Evolutionary conservation across 306 rosid genomes (phyloP).

Genomic region (Ziziphus jujuba): DNA sequence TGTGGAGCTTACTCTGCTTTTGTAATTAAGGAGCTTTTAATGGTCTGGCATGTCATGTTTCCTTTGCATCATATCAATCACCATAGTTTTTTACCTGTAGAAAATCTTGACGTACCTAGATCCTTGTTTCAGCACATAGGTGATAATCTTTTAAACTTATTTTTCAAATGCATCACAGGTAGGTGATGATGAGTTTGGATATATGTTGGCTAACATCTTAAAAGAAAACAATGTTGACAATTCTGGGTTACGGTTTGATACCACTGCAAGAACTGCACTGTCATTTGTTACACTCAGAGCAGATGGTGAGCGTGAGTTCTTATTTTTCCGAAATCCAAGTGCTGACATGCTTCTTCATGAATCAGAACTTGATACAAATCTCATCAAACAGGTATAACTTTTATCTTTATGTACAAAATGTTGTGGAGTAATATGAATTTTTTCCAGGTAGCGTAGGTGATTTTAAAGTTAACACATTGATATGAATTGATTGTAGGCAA

Average conservation of each 20-base stretch:
- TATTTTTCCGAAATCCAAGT: conserved; percentile 89
- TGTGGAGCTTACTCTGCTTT: conserved; percentile 1
- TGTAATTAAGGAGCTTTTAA: not conserved
- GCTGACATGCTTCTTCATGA: conserved; percentile 92
- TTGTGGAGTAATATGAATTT: not conserved
- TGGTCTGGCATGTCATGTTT: not conserved
- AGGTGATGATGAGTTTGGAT: conserved; percentile 88
- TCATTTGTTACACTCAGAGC: conserved; percentile 86
- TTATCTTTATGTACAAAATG: not conserved
- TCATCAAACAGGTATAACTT: conserved; percentile 55
- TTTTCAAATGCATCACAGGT: conserved; percentile 46
- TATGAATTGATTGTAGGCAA: conserved; percentile 51
- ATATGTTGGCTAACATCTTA: conserved; percentile 73
- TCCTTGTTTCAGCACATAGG: not conserved
- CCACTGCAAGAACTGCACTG: conserved; percentile 79
- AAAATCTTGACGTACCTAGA: not conserved
- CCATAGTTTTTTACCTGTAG: not conserved
- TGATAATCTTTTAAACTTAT: not conserved
- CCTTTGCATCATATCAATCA: not conserved
- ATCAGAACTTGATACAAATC: conserved; percentile 68
- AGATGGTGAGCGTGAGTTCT: conserved; percentile 90
- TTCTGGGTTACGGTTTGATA: conserved; percentile 77
- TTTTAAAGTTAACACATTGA: conserved; percentile 14
- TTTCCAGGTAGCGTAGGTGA: not conserved
- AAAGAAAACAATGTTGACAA: conserved; percentile 64